Evolutionary conservation across 805 yeast genomes (phyloP), one percentile per base, ranked within the genome.

Genomic region (Barnettozyma californica): DNA sequence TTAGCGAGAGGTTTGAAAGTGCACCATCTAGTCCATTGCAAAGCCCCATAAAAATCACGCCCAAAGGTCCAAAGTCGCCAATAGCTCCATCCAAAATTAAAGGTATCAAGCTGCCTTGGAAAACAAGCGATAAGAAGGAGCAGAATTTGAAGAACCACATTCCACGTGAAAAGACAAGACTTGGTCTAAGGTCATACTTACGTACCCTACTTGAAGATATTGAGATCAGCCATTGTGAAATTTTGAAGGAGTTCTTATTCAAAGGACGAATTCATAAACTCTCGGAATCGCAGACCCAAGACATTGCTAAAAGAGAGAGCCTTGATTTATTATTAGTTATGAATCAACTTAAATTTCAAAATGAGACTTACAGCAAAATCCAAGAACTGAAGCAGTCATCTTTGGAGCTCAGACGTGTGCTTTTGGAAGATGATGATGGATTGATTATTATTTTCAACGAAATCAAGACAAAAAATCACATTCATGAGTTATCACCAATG

Each of bases 131-230:
- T 3, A 38, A 35, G 19, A 35, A 35, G 19, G 38, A 19, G 10
- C 33, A 29, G 33, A 29, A 29, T 29, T 29, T 29, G n/a, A 29
- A 10, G 23, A 18, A 14, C 38, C 27, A 20, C 14, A 19, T 38
- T 18, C 41, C 81, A 2, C 75, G 95, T 26, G 98, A 92, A 63
- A 83, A 81, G 54, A 76, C 88, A 55, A 71, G 98, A 39, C 73
- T 89, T 9, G 78, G 95, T 0, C 70, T 92, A 41, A 72, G 97
- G 42, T 87, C 89, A 0, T 92, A 87, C 58, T 59, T 92, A 43
- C 69, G 75, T 26, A 63, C 73, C 1, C 64, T 91, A 16, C 59
- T 77, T 9, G 68, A 74, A 31, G 76, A 78, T 40, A 73, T 78
- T 6, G 83, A 80, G 41, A 74, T 88, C 0, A 69, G 81, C 1